phyloP scores from a whole-genome alignment of 495 filamentous ascomycete species.

The Aspergillus olivimuriae region DNA sequence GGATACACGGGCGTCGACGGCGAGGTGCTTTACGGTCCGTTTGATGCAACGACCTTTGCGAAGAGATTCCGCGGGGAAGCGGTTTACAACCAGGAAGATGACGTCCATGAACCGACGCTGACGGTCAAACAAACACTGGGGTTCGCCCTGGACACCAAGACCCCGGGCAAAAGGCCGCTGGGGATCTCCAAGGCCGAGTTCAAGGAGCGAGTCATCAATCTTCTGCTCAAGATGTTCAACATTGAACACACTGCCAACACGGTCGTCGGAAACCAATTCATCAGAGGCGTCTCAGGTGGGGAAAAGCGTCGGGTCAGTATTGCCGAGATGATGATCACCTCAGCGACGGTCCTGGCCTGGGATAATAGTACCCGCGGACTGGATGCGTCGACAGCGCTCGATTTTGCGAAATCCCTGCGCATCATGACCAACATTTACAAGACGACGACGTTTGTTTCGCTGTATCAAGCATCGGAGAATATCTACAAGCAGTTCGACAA shows the following conservation, averaged over 20 bases:
- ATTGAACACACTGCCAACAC: conserved; percentile 79
- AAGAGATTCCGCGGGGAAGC: conserved; percentile 72
- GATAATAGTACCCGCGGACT: conserved; percentile 82
- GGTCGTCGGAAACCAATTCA: conserved; percentile 71
- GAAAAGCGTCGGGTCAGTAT: conserved; percentile 63
- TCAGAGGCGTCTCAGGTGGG: conserved; percentile 81
- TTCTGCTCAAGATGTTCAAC: conserved; percentile 81
- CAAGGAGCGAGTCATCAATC: conserved; percentile 61
- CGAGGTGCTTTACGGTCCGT: conserved; percentile 74
- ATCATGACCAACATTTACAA: conserved; percentile 75
- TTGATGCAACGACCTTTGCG: conserved; percentile 51
- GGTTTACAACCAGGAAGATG: conserved; percentile 83
- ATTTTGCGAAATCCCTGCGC: conserved; percentile 63
- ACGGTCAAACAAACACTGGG: conserved; percentile 78
- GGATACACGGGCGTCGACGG: conserved; percentile 74
- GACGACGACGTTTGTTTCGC: conserved; percentile 70
- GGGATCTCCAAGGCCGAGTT: conserved; percentile 61
- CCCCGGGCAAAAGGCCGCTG: conserved; percentile 63
- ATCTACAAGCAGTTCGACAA: conserved; percentile 88
- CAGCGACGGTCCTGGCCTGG: conserved; percentile 68
- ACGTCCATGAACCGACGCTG: conserved; percentile 73
- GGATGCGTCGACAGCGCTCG: conserved; percentile 76
- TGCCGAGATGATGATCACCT: conserved; percentile 60
- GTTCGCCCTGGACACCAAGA: conserved; percentile 78
- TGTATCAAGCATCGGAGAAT: conserved; percentile 79